phyloP scores from a whole-genome alignment of 1,139 yeast species.

The Nakaseomyces kungkrabaensis region DNA sequence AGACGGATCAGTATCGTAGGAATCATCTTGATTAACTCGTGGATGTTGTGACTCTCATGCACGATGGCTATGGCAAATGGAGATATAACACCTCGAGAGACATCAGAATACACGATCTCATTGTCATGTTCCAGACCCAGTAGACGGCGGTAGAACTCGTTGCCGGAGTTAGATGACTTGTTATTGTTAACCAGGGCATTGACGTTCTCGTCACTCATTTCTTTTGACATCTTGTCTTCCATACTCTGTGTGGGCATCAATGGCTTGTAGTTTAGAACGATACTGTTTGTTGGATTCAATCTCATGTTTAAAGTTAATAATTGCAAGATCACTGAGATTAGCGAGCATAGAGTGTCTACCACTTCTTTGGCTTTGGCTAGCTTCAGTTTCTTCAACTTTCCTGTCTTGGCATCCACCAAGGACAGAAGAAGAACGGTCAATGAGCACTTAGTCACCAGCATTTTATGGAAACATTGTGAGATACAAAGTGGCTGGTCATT shows the following conservation, averaged over 20 bases:
- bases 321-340: constrained; percentile 18
- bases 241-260: constrained; percentile 3
- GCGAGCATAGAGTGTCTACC: constrained; percentile 14
- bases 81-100: constrained; percentile 20
- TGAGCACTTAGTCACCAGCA: constrained; percentile 17
- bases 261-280: constrained; percentile 20
- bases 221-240: not conserved
- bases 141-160: constrained; percentile 21
- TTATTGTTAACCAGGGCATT: not conserved
- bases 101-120: constrained; percentile 12
- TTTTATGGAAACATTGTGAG: constrained; percentile 14
- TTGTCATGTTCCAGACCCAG: constrained; percentile 22
- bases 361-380: constrained; percentile 8
- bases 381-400: constrained; percentile 4
- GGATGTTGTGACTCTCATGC: constrained; percentile 21
- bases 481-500: constrained; percentile 5
- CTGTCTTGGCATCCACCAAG: constrained; percentile 8
- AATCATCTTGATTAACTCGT: constrained; percentile 22
- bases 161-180: constrained; percentile 7
- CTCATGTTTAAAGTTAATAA: constrained; percentile 20
- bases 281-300: constrained; percentile 25
- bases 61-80: constrained; percentile 25
- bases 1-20: constrained; percentile 25
- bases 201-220: not conserved
- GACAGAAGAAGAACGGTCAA: constrained; percentile 15